Percentiles rank a stretch among this genome's conserved stretches.
These are phyloP conservation scores for Boletus tylopilopsis DNA, from an alignment of 768 basidiomycete species.

Conservation along the genomic window DNA sequence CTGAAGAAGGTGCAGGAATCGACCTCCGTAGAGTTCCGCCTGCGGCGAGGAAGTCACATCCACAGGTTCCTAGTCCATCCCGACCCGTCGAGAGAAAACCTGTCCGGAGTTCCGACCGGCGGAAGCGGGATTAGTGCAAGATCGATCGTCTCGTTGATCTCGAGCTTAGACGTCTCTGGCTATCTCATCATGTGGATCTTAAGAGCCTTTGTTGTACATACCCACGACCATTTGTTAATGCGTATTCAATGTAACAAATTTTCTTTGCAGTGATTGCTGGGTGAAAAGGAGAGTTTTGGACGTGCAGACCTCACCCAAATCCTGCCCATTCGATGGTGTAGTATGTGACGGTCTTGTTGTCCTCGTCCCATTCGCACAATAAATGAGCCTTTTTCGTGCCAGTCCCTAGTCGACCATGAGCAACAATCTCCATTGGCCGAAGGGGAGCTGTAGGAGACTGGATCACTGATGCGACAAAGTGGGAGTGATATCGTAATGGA, in stretches of 20 bases:
- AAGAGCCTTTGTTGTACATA: slow-evolving; percentile 13
- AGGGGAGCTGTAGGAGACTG: slow-evolving; percentile 57
- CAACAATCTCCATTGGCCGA: slow-evolving; percentile 90
- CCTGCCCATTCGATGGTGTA: slow-evolving; percentile 89
- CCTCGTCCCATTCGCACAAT: slow-evolving; percentile 84
- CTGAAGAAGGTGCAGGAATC: slow-evolving; percentile 55
- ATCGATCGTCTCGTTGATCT: slow-evolving; percentile 6
- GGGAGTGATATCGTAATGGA: slow-evolving; percentile 93
- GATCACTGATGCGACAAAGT: slow-evolving; percentile 84
- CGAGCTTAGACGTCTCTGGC: slow-evolving; percentile 1
- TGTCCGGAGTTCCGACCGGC: slow-evolving; percentile 35
- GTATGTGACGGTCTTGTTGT: slow-evolving; percentile 61
- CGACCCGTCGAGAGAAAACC: slow-evolving; percentile 12
- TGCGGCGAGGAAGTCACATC: slow-evolving; percentile 8
- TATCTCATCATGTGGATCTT: slow-evolving; percentile 16
- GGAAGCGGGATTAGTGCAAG: slow-evolving; percentile 43
- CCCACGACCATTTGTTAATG: slow-evolving; percentile 9
- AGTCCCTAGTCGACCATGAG: slow-evolving; percentile 92
- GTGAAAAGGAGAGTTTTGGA: neutral
- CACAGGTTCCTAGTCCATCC: slow-evolving; percentile 1
- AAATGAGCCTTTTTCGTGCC: slow-evolving; percentile 97
- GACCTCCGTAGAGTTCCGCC: slow-evolving; percentile 19
- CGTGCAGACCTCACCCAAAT: slow-evolving; percentile 48
- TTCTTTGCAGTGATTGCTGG: neutral
- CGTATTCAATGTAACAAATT: slow-evolving; percentile 3